Percentiles rank a stretch among this genome's conserved stretches.
phyloP scores from a whole-genome alignment of 106 monocot genomes.

The Dendrobium catenatum region DNA sequence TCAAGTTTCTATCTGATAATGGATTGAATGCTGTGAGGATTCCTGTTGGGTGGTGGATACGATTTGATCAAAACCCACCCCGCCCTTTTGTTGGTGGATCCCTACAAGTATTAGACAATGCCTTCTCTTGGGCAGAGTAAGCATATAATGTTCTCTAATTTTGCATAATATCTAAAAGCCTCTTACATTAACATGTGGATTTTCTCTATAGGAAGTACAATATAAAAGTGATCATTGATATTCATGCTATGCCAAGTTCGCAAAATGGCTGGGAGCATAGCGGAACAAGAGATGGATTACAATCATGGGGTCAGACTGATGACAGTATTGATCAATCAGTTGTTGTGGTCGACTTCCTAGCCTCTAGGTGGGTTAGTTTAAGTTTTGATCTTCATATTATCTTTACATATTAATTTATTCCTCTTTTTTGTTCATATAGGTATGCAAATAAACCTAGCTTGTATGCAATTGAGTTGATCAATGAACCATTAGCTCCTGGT shows the following conservation, averaged over 20 bases:
- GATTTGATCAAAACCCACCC: slow-evolving; percentile 52
- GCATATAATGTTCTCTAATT: neutral
- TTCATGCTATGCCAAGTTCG: slow-evolving; percentile 43
- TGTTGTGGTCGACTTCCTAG: slow-evolving; percentile 54
- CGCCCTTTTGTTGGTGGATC: slow-evolving; percentile 61
- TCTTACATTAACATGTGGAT: neutral
- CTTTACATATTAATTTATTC: no score
- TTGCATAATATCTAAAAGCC: neutral
- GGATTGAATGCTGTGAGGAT: slow-evolving; percentile 68
- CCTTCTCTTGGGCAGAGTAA: slow-evolving; percentile 80
- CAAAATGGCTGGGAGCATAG: slow-evolving; percentile 66
- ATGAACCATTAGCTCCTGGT: slow-evolving; percentile 58
- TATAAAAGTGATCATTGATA: slow-evolving; percentile 45
- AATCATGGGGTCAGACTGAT: slow-evolving; percentile 53
- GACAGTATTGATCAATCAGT: slow-evolving; percentile 43
- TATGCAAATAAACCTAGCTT: slow-evolving; percentile 35
- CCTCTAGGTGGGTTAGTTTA: slow-evolving; percentile 36
- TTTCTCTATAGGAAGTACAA: slow-evolving; percentile 23
- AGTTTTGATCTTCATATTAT: no score
- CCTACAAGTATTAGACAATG: slow-evolving; percentile 56
- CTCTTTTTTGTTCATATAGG: neutral
- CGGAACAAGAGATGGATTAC: slow-evolving; percentile 59
- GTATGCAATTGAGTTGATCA: slow-evolving; percentile 60
- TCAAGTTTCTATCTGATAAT: slow-evolving; percentile 46
- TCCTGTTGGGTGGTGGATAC: slow-evolving; percentile 95